phyloP scores from a whole-genome alignment of 2,329 filamentous ascomycete genomes.

The Fusarium virguliforme region DNA sequence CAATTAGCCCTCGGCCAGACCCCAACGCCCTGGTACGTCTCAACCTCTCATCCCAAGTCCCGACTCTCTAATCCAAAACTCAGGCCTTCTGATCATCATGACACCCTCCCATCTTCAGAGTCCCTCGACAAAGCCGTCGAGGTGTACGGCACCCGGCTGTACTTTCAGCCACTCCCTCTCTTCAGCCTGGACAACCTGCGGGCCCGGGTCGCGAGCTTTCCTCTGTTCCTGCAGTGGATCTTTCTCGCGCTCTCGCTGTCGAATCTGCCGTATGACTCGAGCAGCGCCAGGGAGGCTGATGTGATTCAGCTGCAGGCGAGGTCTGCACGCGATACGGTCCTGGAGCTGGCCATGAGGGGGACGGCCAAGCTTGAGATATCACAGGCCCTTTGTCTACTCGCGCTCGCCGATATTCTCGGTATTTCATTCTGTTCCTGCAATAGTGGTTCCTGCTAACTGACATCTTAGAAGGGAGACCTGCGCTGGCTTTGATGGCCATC shows the following conservation, averaged over 20 bases:
- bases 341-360: constrained; percentile 34
- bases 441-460: background rate
- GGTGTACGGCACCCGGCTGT: constrained; percentile 36
- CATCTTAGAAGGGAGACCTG: constrained; percentile 32
- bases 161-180: constrained; percentile 45
- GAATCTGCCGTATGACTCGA: constrained; percentile 26
- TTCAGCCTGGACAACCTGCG: constrained; percentile 29
- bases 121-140: constrained; percentile 32
- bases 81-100: constrained; percentile 16
- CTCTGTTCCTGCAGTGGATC: constrained; percentile 38
- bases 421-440: background rate
- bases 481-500: constrained; percentile 44
- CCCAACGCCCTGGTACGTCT: constrained; percentile 9
- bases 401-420: constrained; percentile 29
- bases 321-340: constrained; percentile 29
- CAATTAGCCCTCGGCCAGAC: background rate
- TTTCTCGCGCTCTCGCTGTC: constrained; percentile 33
- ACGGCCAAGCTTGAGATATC: constrained; percentile 36
- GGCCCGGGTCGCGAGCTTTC: constrained; percentile 21
- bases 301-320: constrained; percentile 25
- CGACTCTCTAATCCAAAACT: background rate
- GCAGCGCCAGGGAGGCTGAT: constrained; percentile 34
- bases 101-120: constrained; percentile 16
- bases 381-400: constrained; percentile 30
- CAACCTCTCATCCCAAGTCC: background rate